Percentiles rank a stretch among this genome's conserved stretches.
Evolutionary conservation across 495 filamentous ascomycete species (phyloP).

Genomic region (Aspergillus cavernicola): DNA sequence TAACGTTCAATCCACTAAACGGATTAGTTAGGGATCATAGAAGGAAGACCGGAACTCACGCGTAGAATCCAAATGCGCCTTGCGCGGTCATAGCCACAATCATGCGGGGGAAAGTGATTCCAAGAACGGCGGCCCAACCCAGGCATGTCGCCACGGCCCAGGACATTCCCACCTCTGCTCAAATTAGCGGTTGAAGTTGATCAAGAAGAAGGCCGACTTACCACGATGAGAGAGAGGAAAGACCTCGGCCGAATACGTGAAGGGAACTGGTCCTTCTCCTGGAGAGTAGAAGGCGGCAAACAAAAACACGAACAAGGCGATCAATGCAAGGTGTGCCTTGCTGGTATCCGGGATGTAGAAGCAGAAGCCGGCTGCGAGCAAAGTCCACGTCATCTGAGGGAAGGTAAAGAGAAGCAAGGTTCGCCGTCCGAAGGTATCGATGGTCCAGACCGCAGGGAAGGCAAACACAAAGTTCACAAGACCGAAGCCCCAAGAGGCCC

Average conservation of each 20-base stretch:
- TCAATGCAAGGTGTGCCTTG: slow-evolving; percentile 53
- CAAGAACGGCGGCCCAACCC: slow-evolving; percentile 70
- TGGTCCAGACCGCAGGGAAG: slow-evolving; percentile 77
- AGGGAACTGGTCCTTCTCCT: slow-evolving; percentile 69
- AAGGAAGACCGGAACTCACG: slow-evolving; percentile 23
- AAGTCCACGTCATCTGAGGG: slow-evolving; percentile 77
- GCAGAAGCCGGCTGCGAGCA: slow-evolving; percentile 68
- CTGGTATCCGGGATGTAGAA: slow-evolving; percentile 57
- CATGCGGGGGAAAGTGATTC: slow-evolving; percentile 67
- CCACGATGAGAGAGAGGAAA: slow-evolving; percentile 72
- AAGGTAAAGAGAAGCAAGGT: slow-evolving; percentile 78
- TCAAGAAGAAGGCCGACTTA: slow-evolving; percentile 18
- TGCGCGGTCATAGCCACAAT: slow-evolving; percentile 52
- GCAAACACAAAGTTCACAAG: slow-evolving; percentile 81
- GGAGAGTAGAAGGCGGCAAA: slow-evolving; percentile 68
- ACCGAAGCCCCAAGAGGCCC: slow-evolving; percentile 76
- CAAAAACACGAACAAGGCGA: slow-evolving; percentile 64
- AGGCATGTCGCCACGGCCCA: slow-evolving; percentile 70
- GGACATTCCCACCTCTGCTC: slow-evolving; percentile 64
- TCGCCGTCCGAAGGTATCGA: slow-evolving; percentile 80
- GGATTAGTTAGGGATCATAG: not conserved
- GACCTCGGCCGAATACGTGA: slow-evolving; percentile 74
- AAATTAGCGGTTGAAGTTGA: not conserved
- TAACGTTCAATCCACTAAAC: slow-evolving; percentile 59
- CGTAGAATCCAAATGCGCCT: slow-evolving; percentile 50